Conservation (phyloP, 2,329 filamentous ascomycete species). For the Hypoxylon sp. region DNA sequence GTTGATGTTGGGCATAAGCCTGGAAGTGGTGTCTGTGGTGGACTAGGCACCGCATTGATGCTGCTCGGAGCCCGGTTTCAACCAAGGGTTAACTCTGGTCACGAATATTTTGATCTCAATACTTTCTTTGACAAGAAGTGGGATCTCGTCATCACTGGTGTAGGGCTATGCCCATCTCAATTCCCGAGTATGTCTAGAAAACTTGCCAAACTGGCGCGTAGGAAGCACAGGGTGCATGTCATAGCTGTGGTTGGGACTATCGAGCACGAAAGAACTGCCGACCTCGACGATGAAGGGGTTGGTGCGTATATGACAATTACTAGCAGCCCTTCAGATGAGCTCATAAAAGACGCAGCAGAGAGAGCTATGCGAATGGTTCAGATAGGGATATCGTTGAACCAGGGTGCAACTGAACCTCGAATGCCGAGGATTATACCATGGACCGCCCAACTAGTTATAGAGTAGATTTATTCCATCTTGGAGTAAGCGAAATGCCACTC, state of each 20-base stretch:
- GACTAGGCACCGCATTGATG: conserved; percentile 5
- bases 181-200: not conserved
- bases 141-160: conserved; percentile 2
- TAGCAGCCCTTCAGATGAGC: not conserved
- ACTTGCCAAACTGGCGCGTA: not conserved
- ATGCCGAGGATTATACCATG: not conserved
- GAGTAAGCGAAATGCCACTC: not conserved
- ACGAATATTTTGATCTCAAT: not conserved
- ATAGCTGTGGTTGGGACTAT: not conserved
- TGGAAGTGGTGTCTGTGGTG: conserved; percentile 9
- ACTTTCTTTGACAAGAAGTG: conserved; percentile 3
- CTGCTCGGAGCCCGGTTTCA: not conserved
- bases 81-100: not conserved
- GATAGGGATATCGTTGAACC: conserved; percentile 2
- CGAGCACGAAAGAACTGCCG: not conserved
- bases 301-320: not conserved
- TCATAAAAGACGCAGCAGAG: not conserved
- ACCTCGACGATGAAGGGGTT: conserved; percentile 1
- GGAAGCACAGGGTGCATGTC: not conserved
- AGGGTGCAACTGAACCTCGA: not conserved
- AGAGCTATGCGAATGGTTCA: conserved; percentile 5
- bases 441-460: not conserved
- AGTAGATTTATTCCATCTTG: not conserved
- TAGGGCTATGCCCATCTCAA: not conserved
- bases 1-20: not conserved